Base-by-base conservation (phyloP, 768 basidiomycete species). In the Dacryopinax primogenitus region DNA sequence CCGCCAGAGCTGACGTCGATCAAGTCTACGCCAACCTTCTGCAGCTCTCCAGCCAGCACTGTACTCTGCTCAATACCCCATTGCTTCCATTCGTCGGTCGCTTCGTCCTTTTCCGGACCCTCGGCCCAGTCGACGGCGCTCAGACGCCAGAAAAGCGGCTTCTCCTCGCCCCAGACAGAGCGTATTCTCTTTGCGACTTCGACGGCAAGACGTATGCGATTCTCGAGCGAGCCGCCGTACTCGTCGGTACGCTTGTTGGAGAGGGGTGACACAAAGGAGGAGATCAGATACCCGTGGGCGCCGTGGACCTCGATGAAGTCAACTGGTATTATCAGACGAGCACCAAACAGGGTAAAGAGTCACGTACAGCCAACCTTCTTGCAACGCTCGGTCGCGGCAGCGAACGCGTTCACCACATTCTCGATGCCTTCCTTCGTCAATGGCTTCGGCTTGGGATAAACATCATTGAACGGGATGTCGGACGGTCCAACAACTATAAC, bases 51-150 rank as follows among this genome's bases (percentile, higher is more conserved):
- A 1, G 79, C 78, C 33, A 85, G 78, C 34, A 84, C 70, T 33
- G 78, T 84, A 72, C 82, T 87, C 74, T 92, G 90, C 71, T 90
- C 85, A 63, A 90, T 77, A 12, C 89, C 90, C 87, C 89, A 89
- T 63, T 83, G 80, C 65, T 77, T 79, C 82, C 82, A 89, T 64
- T 75, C 73, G 15, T 82, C 84, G 21, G 82, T 72, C 6, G 71
- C 77, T 12, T 80, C 79, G 74, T 76, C 81, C 72, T 78, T 80
- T 75, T 83, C 87, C 0, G 84, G 82, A 1, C 81, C 73, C 2
- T 78, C 76, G 9, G 82, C 82, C 84, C 85, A 88, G 67, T 90
- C 87, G 12, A 78, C 77, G 12, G 84, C 87, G 63, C 83, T 84
- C 58, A 88, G 74, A 23, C 90, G 80, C 62, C 86, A 83, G 74